Conservation (phyloP, 108 stramenopile genomes). For the Fragilariopsis cylindrus region DNA sequence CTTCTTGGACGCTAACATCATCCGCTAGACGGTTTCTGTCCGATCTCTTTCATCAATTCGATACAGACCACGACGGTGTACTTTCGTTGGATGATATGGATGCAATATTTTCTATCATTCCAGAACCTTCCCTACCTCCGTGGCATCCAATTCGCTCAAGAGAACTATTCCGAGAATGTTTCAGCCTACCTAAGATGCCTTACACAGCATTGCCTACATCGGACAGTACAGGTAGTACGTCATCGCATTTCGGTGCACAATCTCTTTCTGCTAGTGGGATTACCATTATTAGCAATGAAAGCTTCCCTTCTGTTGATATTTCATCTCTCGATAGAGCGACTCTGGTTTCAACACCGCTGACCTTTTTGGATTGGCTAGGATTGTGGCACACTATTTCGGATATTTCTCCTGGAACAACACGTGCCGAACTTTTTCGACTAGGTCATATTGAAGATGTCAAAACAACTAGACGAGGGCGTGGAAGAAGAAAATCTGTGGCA, state of each 20-base stretch:
- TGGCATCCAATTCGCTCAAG: conserved; percentile 69
- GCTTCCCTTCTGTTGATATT: conserved; percentile 61
- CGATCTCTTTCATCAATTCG: conserved; percentile 68
- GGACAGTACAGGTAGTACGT: conserved; percentile 21
- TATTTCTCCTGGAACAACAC: conserved; percentile 57
- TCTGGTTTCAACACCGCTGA: conserved; percentile 43
- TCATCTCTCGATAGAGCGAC: conserved; percentile 28
- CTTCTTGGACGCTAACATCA: conserved; percentile 47
- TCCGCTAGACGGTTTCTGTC: conserved; percentile 60
- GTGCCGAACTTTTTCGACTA: conserved; percentile 72
- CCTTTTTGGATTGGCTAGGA: conserved; percentile 81
- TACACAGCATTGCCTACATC: conserved; percentile 27
- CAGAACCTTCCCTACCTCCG: conserved; percentile 60
- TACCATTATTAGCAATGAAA: conserved; percentile 67
- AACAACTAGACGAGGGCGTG: conserved; percentile 21
- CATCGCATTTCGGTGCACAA: conserved; percentile 39
- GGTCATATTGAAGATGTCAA: conserved; percentile 50
- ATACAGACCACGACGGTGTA: conserved; percentile 63
- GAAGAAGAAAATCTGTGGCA: conserved; percentile 17
- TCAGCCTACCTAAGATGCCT: conserved; percentile 55
- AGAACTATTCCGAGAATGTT: conserved; percentile 55
- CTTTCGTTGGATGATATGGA: conserved; percentile 57
- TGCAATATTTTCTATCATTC: conserved; percentile 65
- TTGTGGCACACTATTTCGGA: conserved; percentile 72
- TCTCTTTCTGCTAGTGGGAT: conserved; percentile 72